Base-by-base conservation (phyloP, 257 asterid species). In the Rauvolfia tetraphylla region DNA sequence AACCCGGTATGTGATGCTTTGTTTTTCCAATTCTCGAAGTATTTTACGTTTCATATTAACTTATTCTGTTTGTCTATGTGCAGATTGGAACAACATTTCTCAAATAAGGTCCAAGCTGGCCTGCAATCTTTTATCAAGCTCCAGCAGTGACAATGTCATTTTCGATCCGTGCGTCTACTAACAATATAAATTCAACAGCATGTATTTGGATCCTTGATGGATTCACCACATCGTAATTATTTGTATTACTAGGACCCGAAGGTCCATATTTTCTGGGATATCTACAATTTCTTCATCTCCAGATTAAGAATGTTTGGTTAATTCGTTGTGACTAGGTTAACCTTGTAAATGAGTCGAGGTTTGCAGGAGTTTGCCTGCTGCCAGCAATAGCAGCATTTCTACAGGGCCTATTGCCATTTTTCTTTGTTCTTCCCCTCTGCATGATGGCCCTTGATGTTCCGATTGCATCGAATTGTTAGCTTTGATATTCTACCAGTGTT, bases 41-140 rank as follows among this genome's bases (percentile, higher is more conserved):
- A 57, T 75, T 71, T 27, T 33, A 68, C 36, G 18, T 3, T 51
- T 10, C 46, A 31, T 33, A 6, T 54, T 29, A 12, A 27, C 36
- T 76, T 38, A 10, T 33, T n/a, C n/a, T 33, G 5, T 7, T 56
- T 70, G 25, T 81, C 38, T 62, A 14, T 56, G 44, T 77, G 84
- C 88, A 92, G 98, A 86, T 83, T 95, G 89, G 98, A 95, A 85
- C 79, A 86, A 25, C 89, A 87, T 86, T 86, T 91, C 82, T 80
- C 89, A 42, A 87, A 84, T 82, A 95, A 90, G 86, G 89, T 92
- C 79, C 95, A 87, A 89, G 88, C 91, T 71, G 96, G 96, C 59
- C 86, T 90, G 76, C 98, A 95, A 56, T 83, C 93, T 61, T 86
- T 87, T 73, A 76, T 78, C 77, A 95, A 95, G 88, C 79, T 88